phyloP scores from a whole-genome alignment of 768 basidiomycete species.

The Amanita molliuscula region DNA sequence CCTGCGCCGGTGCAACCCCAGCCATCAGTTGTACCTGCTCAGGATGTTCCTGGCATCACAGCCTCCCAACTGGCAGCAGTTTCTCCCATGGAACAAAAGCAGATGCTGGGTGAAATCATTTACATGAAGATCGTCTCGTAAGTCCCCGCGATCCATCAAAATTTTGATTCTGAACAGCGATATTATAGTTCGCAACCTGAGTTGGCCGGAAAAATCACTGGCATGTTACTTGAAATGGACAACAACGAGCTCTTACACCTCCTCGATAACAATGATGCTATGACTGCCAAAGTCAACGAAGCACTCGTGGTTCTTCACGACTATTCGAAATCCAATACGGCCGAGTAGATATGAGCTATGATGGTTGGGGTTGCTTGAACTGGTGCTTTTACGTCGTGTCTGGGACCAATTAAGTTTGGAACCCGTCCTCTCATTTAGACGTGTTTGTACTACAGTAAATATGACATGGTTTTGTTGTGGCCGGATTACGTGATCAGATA shows the following conservation, averaged over 20 bases:
- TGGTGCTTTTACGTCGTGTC: neutral
- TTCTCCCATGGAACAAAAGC: constrained; percentile 88
- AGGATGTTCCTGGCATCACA: constrained; percentile 34
- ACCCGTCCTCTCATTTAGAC: constrained; percentile 8
- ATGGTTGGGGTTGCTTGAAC: constrained; percentile 3
- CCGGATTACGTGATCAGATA: neutral
- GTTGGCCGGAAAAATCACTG: constrained; percentile 96
- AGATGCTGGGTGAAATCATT: constrained; percentile 95
- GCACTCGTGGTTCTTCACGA: constrained; percentile 85
- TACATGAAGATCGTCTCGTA: constrained; percentile 85
- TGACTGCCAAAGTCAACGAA: constrained; percentile 87
- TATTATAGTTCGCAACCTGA: constrained; percentile 67
- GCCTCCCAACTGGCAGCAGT: constrained; percentile 44
- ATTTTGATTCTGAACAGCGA: constrained; percentile 4
- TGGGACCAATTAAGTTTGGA: constrained; percentile 5
- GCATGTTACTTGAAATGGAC: constrained; percentile 99
- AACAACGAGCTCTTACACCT: constrained; percentile 87
- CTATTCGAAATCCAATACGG: constrained; percentile 38
- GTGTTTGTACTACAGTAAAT: constrained; percentile 4
- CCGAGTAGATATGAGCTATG: constrained; percentile 5
- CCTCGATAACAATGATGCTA: constrained; percentile 70
- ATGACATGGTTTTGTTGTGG: neutral
- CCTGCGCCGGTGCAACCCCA: constrained; percentile 32
- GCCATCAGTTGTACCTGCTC: constrained; percentile 27
- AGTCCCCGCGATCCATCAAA: constrained; percentile 22